These are phyloP conservation scores for Dictyostelium discoideum DNA, from an alignment of 78 protist genomes.

Conservation along the genomic window DNA sequence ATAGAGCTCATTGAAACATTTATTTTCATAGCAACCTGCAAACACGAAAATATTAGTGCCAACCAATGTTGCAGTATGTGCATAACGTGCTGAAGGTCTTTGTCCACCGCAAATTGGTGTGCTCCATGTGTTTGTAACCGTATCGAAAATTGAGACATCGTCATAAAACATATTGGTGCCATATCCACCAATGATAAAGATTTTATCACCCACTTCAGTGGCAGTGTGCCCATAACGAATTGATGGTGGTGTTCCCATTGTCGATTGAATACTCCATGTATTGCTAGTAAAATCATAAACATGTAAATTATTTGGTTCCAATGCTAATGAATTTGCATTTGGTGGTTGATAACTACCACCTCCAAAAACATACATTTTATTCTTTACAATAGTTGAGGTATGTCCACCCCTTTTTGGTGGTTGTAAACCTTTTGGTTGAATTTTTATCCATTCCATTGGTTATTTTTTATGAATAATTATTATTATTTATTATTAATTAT, in stretches of 20 bases:
- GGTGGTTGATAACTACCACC: conserved; percentile 36
- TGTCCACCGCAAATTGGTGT: conserved; percentile 10
- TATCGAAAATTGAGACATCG: conserved; percentile 49
- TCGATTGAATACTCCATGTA: neutral
- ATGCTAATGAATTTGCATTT: neutral
- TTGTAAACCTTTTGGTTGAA: conserved; percentile 9
- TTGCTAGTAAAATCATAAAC: conserved; percentile 40
- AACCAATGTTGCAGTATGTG: conserved; percentile 58
- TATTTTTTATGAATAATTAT: neutral
- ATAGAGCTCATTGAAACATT: conserved; percentile 48
- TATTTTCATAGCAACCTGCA: conserved; percentile 46
- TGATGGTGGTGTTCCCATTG: neutral
- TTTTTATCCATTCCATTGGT: conserved; percentile 34
- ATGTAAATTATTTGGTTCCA: conserved; percentile 16
- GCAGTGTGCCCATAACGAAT: conserved; percentile 56
- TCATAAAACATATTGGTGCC: conserved; percentile 11
- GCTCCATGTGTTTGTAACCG: conserved; percentile 13
- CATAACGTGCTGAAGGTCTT: conserved; percentile 53
- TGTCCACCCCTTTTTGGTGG: conserved; percentile 52
- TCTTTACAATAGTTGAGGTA: conserved; percentile 16
- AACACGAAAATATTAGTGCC: conserved; percentile 34
- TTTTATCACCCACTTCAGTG: conserved; percentile 46
- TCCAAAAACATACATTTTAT: conserved; percentile 63
- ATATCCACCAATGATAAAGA: conserved; percentile 54
- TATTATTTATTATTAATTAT: too few species aligned